Conservation (phyloP, 768 basidiomycete genomes). For the Tephrocybe sp. region DNA sequence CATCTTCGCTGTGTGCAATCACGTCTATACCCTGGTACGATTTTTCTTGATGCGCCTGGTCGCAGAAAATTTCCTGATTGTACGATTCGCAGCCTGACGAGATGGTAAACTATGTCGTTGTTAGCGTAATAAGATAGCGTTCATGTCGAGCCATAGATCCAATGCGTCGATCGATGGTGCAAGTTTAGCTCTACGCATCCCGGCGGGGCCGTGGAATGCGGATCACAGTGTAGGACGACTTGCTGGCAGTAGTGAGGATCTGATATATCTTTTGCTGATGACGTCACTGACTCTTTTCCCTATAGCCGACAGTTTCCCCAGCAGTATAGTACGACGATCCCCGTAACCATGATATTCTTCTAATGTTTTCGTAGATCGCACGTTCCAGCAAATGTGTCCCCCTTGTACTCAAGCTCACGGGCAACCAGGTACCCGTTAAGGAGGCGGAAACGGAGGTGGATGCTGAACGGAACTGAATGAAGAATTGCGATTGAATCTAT, state of each 20-base stretch:
- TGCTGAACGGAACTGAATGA: conserved; percentile 2
- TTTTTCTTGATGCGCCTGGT: conserved; percentile 4
- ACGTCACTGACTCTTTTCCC: conserved; percentile 17
- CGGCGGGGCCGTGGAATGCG: conserved; percentile 38
- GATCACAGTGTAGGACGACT: conserved; percentile 52
- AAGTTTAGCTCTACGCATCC: conserved; percentile 71
- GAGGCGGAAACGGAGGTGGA: conserved; percentile 8
- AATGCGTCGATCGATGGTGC: conserved; percentile 63
- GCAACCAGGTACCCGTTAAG: background rate
- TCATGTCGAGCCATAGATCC: conserved; percentile 42
- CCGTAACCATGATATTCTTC: conserved; percentile 4
- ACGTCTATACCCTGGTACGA: conserved; percentile 52
- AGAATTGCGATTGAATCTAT: too few relatives aligned
- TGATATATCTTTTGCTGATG: conserved; percentile 2
- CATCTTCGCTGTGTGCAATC: conserved; percentile 55
- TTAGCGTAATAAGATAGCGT: background rate
- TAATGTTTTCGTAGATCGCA: conserved; percentile 25
- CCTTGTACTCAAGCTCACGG: conserved; percentile 15
- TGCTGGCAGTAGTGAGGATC: conserved; percentile 80
- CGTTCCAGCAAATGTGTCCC: conserved; percentile 25
- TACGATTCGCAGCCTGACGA: conserved; percentile 49
- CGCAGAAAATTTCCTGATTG: conserved; percentile 5
- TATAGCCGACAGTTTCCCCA: conserved; percentile 68
- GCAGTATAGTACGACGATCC: conserved; percentile 52
- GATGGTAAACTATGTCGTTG: conserved; percentile 37